phyloP scores from a whole-genome alignment of 768 basidiomycete species.

The Hypholoma fasciculare region DNA sequence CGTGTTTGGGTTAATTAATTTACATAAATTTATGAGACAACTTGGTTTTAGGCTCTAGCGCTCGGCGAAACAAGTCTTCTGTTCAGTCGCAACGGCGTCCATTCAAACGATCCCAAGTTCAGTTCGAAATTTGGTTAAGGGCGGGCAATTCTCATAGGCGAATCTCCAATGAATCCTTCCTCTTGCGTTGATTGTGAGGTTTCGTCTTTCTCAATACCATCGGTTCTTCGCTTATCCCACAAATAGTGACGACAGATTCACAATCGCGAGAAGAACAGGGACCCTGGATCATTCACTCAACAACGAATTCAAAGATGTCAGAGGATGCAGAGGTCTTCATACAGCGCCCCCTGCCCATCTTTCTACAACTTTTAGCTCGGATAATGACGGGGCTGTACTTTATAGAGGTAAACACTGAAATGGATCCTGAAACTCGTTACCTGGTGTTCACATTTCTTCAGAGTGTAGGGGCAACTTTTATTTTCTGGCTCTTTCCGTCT shows the following conservation, averaged over 20 bases:
- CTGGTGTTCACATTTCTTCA: neutral
- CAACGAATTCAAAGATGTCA: neutral
- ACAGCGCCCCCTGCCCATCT: slow-evolving; percentile 9
- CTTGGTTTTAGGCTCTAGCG: too few species aligned
- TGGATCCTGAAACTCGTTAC: neutral
- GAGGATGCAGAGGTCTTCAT: neutral
- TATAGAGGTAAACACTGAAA: slow-evolving; percentile 12
- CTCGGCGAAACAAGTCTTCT: too few species aligned
- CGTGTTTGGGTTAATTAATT: too few species aligned
- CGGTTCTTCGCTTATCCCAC: neutral
- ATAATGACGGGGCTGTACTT: slow-evolving; percentile 18
- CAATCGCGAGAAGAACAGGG: neutral
- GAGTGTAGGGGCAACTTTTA: slow-evolving; percentile 19
- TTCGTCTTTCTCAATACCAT: neutral
- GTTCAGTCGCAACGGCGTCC: too few species aligned
- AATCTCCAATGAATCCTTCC: neutral
- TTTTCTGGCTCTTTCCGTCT: slow-evolving; percentile 22
- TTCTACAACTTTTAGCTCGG: slow-evolving; percentile 14
- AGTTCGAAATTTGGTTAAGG: too few species aligned
- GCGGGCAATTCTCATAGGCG: too few species aligned
- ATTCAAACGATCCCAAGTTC: too few species aligned
- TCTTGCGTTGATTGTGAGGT: neutral
- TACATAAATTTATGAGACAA: too few species aligned
- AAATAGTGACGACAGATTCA: neutral
- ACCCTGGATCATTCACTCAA: neutral